These are phyloP conservation scores for Fagopyrum esculentum DNA, from an alignment of 148 eudicot genomes.

Conservation along the genomic window DNA sequence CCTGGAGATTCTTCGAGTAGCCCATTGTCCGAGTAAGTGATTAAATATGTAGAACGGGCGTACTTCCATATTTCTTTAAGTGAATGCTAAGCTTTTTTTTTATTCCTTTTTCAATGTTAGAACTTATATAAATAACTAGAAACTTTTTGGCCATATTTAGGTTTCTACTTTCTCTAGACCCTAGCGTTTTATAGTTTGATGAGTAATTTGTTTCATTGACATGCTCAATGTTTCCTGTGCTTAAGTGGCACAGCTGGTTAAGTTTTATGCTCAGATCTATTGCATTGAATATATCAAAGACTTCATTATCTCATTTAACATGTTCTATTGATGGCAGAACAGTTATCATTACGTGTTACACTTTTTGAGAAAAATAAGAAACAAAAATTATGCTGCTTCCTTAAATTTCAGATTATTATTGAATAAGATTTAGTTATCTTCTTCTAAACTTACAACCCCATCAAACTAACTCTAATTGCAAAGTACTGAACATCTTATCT, in stretches of 20 bases:
- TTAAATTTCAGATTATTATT: neutral
- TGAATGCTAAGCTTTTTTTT: neutral
- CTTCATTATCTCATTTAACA: neutral
- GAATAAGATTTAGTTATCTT: neutral
- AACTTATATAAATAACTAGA: neutral
- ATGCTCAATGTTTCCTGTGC: neutral
- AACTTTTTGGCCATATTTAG: neutral
- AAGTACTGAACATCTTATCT: neutral
- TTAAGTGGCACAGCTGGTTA: no score
- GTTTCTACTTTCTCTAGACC: neutral
- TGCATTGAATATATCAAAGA: neutral
- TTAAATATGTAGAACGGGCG: neutral
- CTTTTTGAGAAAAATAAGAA: no score
- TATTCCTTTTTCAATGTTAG: neutral
- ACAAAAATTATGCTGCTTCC: neutral
- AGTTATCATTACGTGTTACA: no score
- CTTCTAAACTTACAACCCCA: neutral
- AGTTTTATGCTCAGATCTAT: neutral
- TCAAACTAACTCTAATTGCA: neutral
- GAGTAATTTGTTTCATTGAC: neutral
- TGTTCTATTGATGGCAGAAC: neutral
- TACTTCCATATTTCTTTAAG: neutral
- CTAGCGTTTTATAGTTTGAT: neutral
- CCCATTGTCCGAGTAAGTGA: slow-evolving; percentile 44
- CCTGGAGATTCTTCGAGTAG: slow-evolving; percentile 20